Conservation (phyloP, 371 early-diverging fungal species). For the Mortierella sp. region DNA sequence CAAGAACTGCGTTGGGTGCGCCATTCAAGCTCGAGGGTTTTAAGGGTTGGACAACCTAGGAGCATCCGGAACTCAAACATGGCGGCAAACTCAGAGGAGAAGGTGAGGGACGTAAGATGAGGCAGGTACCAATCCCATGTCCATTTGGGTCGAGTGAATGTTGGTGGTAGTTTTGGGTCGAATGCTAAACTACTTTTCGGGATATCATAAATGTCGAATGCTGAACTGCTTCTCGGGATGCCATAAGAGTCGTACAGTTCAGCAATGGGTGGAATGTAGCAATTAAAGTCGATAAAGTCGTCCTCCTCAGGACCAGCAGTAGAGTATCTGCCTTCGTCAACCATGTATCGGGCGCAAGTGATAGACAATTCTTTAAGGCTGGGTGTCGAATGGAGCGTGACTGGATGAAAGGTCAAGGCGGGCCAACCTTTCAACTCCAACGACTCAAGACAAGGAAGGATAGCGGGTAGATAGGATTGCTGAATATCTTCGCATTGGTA, state of each 20-base stretch:
- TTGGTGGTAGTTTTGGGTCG: neutral
- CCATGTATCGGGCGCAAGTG: no score
- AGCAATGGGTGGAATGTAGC: neutral
- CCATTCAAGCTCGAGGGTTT: neutral
- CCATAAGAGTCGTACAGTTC: neutral
- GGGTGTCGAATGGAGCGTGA: neutral
- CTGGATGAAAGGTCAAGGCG: slow-evolving; percentile 1
- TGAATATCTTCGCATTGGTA: neutral
- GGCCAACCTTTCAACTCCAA: neutral
- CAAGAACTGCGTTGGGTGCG: neutral
- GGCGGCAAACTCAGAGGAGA: slow-evolving; percentile 10
- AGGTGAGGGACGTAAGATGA: neutral
- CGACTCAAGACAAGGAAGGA: no score
- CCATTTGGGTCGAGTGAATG: slow-evolving; percentile 11
- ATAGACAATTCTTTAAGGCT: no score
- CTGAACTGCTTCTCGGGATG: neutral
- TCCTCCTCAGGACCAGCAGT: no score
- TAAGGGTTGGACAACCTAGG: neutral
- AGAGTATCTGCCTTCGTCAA: no score
- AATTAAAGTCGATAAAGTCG: neutral
- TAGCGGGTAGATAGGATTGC: neutral
- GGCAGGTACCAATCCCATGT: slow-evolving; percentile 26
- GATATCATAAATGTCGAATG: neutral
- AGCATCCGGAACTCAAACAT: slow-evolving; percentile 6
- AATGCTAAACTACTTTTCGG: neutral